Evolutionary conservation across 2,329 filamentous ascomycete species (phyloP).

Genomic region (Sphaerulina vaccinii): DNA sequence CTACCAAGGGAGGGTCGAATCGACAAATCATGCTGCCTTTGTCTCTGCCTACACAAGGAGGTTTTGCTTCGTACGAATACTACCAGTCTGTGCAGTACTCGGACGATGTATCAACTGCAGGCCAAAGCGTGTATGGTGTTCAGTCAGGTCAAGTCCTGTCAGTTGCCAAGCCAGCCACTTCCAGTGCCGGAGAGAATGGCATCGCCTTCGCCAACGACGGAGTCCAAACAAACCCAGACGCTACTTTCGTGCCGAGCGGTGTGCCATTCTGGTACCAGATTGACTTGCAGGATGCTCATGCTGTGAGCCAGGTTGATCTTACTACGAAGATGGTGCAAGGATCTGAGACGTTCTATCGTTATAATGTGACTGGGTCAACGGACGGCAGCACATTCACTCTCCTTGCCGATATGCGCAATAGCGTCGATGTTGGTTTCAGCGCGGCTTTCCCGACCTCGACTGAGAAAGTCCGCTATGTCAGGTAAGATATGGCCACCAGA

Average conservation of each 20-base stretch:
- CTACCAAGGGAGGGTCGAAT: conserved; percentile 18
- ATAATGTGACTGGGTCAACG: conserved; percentile 21
- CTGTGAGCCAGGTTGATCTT: conserved; percentile 22
- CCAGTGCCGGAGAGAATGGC: conserved; percentile 13
- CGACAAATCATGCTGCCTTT: conserved; percentile 25
- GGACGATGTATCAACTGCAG: conserved; percentile 19
- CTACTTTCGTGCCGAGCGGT: conserved; percentile 17
- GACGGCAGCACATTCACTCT: conserved; percentile 16
- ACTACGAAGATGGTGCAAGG: conserved; percentile 23
- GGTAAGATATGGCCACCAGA: no score
- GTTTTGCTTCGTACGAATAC: conserved; percentile 23
- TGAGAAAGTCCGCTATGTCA: conserved; percentile 9
- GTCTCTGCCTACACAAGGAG: conserved; percentile 9
- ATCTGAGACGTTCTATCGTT: conserved; percentile 26
- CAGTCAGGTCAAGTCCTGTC: conserved; percentile 25
- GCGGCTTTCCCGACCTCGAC: conserved; percentile 6
- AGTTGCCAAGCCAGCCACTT: conserved; percentile 17
- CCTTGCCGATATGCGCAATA: conserved; percentile 14
- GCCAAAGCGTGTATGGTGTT: conserved; percentile 24
- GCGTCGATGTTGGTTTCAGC: conserved; percentile 14
- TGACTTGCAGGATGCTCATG: conserved; percentile 19
- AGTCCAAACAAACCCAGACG: conserved; percentile 12
- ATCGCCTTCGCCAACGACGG: conserved; percentile 23
- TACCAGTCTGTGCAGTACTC: conserved; percentile 21
- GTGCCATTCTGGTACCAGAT: conserved; percentile 28